These are phyloP conservation scores for Skeletonema grethae DNA, from an alignment of 108 stramenopile genomes.

Conservation along the genomic window DNA sequence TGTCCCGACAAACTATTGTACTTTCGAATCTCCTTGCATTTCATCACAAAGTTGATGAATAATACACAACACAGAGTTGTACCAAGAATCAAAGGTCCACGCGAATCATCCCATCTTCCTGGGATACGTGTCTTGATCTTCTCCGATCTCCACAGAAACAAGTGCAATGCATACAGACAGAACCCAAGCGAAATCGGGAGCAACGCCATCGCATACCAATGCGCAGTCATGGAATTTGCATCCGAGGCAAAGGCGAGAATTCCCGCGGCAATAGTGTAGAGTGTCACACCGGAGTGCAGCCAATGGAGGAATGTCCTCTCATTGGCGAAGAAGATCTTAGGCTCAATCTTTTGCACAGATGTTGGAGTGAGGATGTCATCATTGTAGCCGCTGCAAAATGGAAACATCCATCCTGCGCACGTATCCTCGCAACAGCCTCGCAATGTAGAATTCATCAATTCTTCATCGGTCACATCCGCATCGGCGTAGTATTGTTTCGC, in stretches of 20 bases:
- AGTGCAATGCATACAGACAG: conserved; percentile 83
- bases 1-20: conserved; percentile 13
- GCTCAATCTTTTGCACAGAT: conserved; percentile 96
- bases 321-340: conserved; percentile 97
- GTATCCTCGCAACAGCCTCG: conserved; percentile 51
- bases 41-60: conserved; percentile 73
- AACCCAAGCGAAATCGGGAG: conserved; percentile 79
- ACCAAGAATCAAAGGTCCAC: conserved; percentile 82
- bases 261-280: conserved; percentile 82
- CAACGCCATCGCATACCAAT: conserved; percentile 84
- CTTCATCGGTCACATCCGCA: conserved; percentile 48
- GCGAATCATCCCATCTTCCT: conserved; percentile 90
- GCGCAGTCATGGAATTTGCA: conserved; percentile 49
- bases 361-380: conserved; percentile 77
- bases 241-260: conserved; percentile 81
- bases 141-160: conserved; percentile 83
- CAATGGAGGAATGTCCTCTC: conserved; percentile 97
- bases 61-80: conserved; percentile 63
- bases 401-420: conserved; percentile 70
- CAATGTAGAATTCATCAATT: conserved; percentile 30
- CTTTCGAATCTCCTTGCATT: conserved; percentile 52
- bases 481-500: conserved; percentile 49
- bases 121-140: conserved; percentile 85
- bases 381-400: conserved; percentile 77
- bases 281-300: conserved; percentile 86